Percentiles rank a stretch among this genome's conserved stretches.
These are phyloP conservation scores for Peronosclerospora sorghi DNA, from an alignment of 352 stramenopile species.

Conservation along the genomic window DNA sequence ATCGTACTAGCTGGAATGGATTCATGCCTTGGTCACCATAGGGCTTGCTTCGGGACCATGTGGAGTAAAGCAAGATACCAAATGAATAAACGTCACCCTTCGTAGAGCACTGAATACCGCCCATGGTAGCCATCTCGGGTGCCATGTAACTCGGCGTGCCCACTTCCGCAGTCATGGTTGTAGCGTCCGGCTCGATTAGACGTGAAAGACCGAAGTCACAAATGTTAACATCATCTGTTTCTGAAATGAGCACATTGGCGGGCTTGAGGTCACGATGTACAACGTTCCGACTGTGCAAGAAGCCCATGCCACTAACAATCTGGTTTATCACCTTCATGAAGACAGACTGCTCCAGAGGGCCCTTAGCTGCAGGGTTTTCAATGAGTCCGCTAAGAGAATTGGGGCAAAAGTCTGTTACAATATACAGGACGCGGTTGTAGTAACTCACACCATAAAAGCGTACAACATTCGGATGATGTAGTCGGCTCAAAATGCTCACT, in stretches of 20 bases:
- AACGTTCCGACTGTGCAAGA: constrained; percentile 82
- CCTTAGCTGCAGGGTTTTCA: constrained; percentile 60
- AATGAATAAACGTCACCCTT: constrained; percentile 85
- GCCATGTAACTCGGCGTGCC: constrained; percentile 86
- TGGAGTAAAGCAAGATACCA: constrained; percentile 79
- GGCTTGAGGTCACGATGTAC: constrained; percentile 89
- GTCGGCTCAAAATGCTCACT: constrained; percentile 74
- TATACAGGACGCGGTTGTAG: constrained; percentile 85
- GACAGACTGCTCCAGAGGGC: constrained; percentile 49
- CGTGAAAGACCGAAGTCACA: constrained; percentile 90
- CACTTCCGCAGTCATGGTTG: constrained; percentile 80
- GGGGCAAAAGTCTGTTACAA: constrained; percentile 85
- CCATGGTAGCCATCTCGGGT: constrained; percentile 86
- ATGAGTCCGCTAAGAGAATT: constrained; percentile 74
- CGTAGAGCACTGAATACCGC: constrained; percentile 76
- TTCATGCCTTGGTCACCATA: constrained; percentile 87
- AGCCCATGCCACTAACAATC: constrained; percentile 86
- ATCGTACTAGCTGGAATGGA: constrained; percentile 73
- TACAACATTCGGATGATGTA: constrained; percentile 85
- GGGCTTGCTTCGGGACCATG: constrained; percentile 78
- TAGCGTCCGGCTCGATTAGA: constrained; percentile 77
- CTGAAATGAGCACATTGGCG: constrained; percentile 89
- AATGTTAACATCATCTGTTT: constrained; percentile 87
- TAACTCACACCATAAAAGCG: constrained; percentile 87
- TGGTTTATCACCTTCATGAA: constrained; percentile 84